phyloP scores from a whole-genome alignment of 306 rosid species.

The Castanopsis chinensis region DNA sequence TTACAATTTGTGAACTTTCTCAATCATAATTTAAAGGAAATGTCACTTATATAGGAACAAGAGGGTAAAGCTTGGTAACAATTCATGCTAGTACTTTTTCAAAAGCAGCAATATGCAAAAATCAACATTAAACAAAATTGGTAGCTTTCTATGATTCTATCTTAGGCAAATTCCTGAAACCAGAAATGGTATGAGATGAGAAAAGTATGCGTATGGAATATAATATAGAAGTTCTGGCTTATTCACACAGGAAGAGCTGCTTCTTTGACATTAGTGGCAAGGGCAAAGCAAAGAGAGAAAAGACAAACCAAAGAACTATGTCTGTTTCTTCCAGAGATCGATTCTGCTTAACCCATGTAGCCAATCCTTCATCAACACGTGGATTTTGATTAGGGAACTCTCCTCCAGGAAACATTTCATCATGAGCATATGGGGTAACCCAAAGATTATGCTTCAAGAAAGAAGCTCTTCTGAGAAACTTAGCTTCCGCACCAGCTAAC shows the following conservation, averaged over 20 bases:
- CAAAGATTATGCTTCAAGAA: slow-evolving; percentile 74
- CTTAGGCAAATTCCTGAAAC: no score
- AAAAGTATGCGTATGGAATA: neutral
- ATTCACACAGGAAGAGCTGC: neutral
- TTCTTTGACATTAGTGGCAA: neutral
- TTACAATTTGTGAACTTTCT: neutral
- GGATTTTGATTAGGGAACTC: slow-evolving; percentile 88
- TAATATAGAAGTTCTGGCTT: no score
- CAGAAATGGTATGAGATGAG: neutral
- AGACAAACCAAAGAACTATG: slow-evolving; percentile 61
- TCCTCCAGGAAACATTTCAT: slow-evolving; percentile 82
- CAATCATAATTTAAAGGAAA: neutral
- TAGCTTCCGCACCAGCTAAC: slow-evolving; percentile 76
- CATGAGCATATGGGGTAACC: slow-evolving; percentile 19
- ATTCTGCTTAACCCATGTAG: slow-evolving; percentile 77
- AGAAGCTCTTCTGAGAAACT: slow-evolving; percentile 78
- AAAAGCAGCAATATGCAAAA: no score
- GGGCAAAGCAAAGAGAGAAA: slow-evolving; percentile 15
- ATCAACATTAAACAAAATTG: no score
- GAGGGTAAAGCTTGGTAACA: no score
- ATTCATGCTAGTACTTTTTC: no score
- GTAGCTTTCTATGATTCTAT: no score
- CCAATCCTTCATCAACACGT: slow-evolving; percentile 68
- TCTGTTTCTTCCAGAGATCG: slow-evolving; percentile 71
- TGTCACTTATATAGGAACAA: neutral